phyloP scores from a whole-genome alignment of 495 filamentous ascomycete genomes.

The Bathelium albidoporum region DNA sequence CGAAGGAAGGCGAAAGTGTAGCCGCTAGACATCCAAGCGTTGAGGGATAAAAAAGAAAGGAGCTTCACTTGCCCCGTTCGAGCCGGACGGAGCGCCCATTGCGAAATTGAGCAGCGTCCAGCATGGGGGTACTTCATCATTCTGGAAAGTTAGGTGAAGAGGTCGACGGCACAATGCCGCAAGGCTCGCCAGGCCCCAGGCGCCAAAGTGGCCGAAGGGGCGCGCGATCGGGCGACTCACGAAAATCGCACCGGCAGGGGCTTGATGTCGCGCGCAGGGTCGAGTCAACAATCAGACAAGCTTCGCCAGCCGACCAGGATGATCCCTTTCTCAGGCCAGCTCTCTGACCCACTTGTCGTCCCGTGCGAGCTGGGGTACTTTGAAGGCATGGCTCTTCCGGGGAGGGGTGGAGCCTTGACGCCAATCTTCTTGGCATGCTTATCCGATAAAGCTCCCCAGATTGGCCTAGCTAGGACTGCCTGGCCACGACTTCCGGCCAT shows the following conservation, averaged over 20 bases:
- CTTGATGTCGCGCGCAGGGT: slow-evolving; percentile 3
- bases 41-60: not conserved
- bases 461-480: not conserved
- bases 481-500: not conserved
- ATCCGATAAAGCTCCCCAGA: slow-evolving; percentile 6
- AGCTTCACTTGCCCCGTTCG: not conserved
- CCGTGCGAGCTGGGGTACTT: not conserved
- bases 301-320: not conserved
- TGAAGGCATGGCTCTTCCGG: not conserved
- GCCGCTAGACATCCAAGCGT: not conserved
- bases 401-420: not conserved
- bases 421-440: slow-evolving; percentile 5
- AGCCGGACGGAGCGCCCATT: not conserved
- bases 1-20: not conserved
- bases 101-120: not conserved
- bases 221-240: slow-evolving; percentile 4
- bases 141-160: slow-evolving; percentile 2
- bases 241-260: slow-evolving; percentile 4
- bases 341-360: not conserved
- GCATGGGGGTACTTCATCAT: not conserved
- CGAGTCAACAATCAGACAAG: not conserved
- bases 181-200: not conserved
- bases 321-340: not conserved
- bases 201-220: not conserved
- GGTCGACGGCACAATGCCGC: not conserved